Conservation (phyloP, 2,329 filamentous ascomycete species). For the Aspergillus bombycis region DNA sequence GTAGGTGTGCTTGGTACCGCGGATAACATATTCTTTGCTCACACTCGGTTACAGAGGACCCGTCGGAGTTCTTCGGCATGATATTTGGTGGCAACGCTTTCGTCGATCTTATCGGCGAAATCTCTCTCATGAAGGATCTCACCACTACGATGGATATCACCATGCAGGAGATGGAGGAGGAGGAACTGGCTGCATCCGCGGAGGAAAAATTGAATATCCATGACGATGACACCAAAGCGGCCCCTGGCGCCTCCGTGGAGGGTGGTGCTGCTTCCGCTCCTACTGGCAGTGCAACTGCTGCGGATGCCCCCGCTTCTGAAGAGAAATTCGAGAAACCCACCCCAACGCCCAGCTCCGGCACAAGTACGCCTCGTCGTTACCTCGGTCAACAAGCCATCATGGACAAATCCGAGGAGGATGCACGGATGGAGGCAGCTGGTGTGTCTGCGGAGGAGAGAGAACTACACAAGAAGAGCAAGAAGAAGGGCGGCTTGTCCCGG, state of each 20-base stretch:
- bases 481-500: constrained; percentile 82
- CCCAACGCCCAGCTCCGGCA: constrained; percentile 39
- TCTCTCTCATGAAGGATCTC: constrained; percentile 96
- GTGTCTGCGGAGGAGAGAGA: constrained; percentile 75
- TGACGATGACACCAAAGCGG: constrained; percentile 49
- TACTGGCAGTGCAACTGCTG: constrained; percentile 40
- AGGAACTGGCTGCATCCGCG: constrained; percentile 60
- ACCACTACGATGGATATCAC: constrained; percentile 99
- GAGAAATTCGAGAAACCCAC: constrained; percentile 29
- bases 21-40: neutral
- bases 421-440: constrained; percentile 64
- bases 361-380: constrained; percentile 53
- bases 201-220: constrained; percentile 51
- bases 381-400: constrained; percentile 84
- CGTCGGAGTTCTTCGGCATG: constrained; percentile 95
- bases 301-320: constrained; percentile 34
- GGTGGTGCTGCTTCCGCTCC: constrained; percentile 37
- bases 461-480: constrained; percentile 80
- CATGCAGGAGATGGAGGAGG: constrained; percentile 76
- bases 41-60: constrained; percentile 65
- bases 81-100: constrained; percentile 98
- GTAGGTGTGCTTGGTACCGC: constrained; percentile 44
- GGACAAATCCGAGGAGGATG: constrained; percentile 82
- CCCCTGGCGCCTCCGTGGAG: constrained; percentile 36
- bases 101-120: constrained; percentile 94